Evolutionary conservation across 2,329 filamentous ascomycete species (phyloP).

Genomic region (Fusarium fracticaudum): DNA sequence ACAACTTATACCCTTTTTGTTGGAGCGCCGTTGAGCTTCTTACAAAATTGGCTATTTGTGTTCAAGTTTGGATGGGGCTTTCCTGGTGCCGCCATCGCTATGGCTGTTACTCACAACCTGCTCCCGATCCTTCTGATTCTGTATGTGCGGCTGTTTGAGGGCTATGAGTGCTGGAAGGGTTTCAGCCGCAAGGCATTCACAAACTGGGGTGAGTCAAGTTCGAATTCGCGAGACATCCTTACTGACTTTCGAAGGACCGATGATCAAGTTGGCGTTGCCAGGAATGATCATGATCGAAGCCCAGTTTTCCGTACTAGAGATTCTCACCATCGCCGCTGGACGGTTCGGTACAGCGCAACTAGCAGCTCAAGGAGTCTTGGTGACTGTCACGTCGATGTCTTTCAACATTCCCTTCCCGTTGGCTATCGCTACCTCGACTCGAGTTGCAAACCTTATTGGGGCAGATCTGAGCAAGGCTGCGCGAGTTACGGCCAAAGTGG

Average conservation of each 20-base stretch:
- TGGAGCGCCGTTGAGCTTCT: slow-evolving; percentile 76
- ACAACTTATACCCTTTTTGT: slow-evolving; percentile 78
- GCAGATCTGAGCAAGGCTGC: slow-evolving; percentile 81
- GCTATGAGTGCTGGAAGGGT: slow-evolving; percentile 82
- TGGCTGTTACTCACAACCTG: slow-evolving; percentile 78
- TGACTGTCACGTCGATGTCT: slow-evolving; percentile 78
- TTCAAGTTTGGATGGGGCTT: slow-evolving; percentile 75
- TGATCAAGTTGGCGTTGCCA: slow-evolving; percentile 85
- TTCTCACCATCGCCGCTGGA: slow-evolving; percentile 80
- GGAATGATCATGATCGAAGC: slow-evolving; percentile 92
- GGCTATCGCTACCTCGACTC: slow-evolving; percentile 85
- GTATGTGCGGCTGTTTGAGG: slow-evolving; percentile 77
- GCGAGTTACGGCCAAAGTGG: slow-evolving; percentile 78
- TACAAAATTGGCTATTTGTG: slow-evolving; percentile 80
- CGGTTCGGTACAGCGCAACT: slow-evolving; percentile 80
- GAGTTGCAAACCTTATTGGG: slow-evolving; percentile 89
- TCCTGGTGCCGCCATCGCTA: slow-evolving; percentile 80
- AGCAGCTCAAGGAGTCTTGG: slow-evolving; percentile 85
- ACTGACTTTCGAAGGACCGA: slow-evolving; percentile 54
- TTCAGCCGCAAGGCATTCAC: slow-evolving; percentile 72
- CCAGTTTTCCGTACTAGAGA: slow-evolving; percentile 89
- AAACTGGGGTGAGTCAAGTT: slow-evolving; percentile 65
- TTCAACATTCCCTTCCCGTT: slow-evolving; percentile 93
- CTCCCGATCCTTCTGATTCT: slow-evolving; percentile 76
- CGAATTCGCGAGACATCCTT: background rate